Conservation (phyloP, 140 eudicot species). For the Anethum foeniculum region DNA sequence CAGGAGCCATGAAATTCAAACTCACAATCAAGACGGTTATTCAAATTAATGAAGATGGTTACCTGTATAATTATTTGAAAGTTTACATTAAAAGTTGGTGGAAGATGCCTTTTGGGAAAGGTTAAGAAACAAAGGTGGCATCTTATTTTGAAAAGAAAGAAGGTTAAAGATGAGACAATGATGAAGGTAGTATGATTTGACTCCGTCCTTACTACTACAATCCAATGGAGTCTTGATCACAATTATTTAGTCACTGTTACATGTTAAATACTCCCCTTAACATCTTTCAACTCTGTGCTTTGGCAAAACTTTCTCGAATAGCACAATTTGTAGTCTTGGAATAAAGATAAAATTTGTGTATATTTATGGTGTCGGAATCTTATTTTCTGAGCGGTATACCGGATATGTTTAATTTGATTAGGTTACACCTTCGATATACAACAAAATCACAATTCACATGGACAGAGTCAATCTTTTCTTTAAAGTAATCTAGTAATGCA, state of each 20-base stretch:
- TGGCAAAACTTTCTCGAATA: background rate
- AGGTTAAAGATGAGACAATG: background rate
- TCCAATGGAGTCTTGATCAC: background rate
- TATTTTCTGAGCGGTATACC: too few relatives aligned
- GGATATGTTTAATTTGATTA: too few relatives aligned
- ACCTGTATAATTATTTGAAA: background rate
- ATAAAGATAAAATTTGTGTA: background rate
- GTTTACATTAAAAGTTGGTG: background rate
- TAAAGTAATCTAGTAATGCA: background rate
- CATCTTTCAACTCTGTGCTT: background rate
- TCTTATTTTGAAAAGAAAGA: slow-evolving; percentile 4
- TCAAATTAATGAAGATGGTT: background rate
- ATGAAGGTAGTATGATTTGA: background rate
- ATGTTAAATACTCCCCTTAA: background rate
- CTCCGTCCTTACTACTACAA: background rate
- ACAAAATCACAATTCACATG: background rate
- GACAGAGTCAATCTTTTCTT: background rate
- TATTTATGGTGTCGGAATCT: too few relatives aligned
- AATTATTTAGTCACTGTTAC: background rate
- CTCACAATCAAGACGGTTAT: background rate
- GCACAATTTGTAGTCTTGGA: background rate
- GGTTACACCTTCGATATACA: background rate
- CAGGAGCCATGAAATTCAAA: background rate
- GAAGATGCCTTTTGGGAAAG: background rate
- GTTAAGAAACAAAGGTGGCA: background rate